Percentiles rank a stretch among this genome's conserved stretches.
phyloP scores from a whole-genome alignment of 2,329 filamentous ascomycete genomes.

The Neonectria coccinea region DNA sequence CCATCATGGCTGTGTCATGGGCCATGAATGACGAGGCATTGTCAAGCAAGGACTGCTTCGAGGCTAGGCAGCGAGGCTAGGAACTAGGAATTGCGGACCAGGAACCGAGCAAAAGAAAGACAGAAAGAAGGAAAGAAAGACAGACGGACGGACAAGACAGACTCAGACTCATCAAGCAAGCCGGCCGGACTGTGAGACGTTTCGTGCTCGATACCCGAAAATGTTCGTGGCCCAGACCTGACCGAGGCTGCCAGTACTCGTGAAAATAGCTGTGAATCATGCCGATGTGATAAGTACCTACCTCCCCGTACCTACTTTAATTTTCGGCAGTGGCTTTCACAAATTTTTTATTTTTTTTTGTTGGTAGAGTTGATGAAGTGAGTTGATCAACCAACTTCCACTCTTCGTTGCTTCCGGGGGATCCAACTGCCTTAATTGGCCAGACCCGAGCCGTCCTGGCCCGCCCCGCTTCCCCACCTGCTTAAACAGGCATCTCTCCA shows the following conservation, averaged over 20 bases:
- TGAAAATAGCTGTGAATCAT: background rate
- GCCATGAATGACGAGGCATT: too few relatives aligned
- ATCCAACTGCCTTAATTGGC: conserved; percentile 12
- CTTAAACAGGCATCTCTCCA: conserved; percentile 18
- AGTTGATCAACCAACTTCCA: background rate
- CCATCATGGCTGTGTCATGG: too few relatives aligned
- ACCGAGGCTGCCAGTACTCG: background rate
- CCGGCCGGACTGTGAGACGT: background rate
- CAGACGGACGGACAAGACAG: background rate
- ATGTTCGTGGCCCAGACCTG: background rate
- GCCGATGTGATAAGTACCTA: background rate
- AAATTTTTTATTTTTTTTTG: too few relatives aligned
- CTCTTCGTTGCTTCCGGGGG: background rate
- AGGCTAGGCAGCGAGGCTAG: background rate
- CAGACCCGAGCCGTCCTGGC: conserved; percentile 1
- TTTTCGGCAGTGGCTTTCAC: background rate
- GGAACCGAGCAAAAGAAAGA: background rate
- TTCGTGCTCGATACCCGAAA: background rate
- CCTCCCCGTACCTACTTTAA: too few relatives aligned
- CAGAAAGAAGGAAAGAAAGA: background rate
- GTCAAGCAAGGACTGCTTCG: too few relatives aligned
- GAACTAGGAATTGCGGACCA: background rate
- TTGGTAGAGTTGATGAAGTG: too few relatives aligned
- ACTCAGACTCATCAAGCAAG: background rate
- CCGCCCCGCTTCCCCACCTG: conserved; percentile 7